Percentiles rank a stretch among this genome's conserved stretches.
Evolutionary conservation across 176 grass and related monocot genomes (phyloP).

Genomic region (Eremochloa ophiuroides): DNA sequence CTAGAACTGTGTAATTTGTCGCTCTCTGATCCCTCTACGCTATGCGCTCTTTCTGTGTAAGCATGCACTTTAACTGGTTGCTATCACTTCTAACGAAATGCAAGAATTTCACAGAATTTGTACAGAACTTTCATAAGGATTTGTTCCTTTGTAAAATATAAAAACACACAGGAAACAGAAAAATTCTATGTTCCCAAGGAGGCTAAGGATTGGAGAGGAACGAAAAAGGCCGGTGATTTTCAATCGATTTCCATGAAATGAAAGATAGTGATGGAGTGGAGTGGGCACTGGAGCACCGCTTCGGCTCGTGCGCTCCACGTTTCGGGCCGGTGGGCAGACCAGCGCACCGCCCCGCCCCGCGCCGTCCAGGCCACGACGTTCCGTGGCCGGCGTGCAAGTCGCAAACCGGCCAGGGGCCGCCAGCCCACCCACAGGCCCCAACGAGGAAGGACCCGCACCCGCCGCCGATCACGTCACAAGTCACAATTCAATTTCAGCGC

Average conservation of each 20-base stretch:
- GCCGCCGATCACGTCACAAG: not conserved
- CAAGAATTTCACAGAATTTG: too few species aligned
- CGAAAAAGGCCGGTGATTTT: not conserved
- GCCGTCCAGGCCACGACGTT: conserved; percentile 7
- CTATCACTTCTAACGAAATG: too few species aligned
- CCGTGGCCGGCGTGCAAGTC: not conserved
- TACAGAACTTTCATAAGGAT: too few species aligned
- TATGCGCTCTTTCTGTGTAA: too few species aligned
- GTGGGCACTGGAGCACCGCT: not conserved
- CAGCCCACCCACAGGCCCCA: too few species aligned
- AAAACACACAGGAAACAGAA: too few species aligned
- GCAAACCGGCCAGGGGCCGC: not conserved
- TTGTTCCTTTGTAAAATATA: too few species aligned
- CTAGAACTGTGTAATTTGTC: too few species aligned
- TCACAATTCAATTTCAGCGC: not conserved
- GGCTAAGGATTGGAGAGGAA: not conserved
- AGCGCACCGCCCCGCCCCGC: not conserved
- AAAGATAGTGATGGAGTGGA: not conserved
- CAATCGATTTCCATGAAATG: not conserved
- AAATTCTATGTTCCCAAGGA: too few species aligned
- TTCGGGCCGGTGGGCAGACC: not conserved
- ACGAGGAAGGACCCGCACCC: too few species aligned
- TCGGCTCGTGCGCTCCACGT: not conserved
- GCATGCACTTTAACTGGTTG: too few species aligned
- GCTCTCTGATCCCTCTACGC: too few species aligned